Base-by-base conservation (phyloP, 2,329 filamentous ascomycete genomes). In the Monosporascus sp. region DNA sequence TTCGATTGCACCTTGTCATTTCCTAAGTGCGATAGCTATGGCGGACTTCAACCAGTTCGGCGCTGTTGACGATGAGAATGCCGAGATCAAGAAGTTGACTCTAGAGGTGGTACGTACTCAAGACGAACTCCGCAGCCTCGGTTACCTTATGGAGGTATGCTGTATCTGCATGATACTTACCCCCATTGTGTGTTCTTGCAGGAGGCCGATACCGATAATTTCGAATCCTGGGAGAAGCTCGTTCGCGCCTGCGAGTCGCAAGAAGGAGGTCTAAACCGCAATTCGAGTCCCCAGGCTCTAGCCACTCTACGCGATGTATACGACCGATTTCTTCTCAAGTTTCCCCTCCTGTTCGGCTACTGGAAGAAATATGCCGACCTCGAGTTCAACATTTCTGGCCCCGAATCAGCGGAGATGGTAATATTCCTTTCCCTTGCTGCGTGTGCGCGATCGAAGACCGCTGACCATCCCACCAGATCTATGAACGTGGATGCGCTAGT, bases 291-390 rank as follows among this genome's bases (percentile, higher is more conserved):
- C 1, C 89, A 95, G 67, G 90, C 94, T 27, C 91, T 99, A 63
- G 86, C 90, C 20, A 87, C 90, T 11, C 87, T 91, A 52, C 88
- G 94, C 72, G 85, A 89, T 70, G 84, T 89, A 57, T 97, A 96
- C 76, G 92, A 99, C 70, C 85, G 88, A 48, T 95, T 99, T 67
- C 86, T 99, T 22, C 83, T 89, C 56, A 97, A 96, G 68, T 99
- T 97, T 60, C 94, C 94, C 3, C 81, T 97, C 11, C 83, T 97
- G 39, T 99, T 97, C 66, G 94, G 93, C 50, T 99, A 97, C 76
- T 99, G 94, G 94, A 97, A 97, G 77, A 97, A 97, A 71, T 99
- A 97, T 79, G 94, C 94, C 66, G 93, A 97, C 66, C 80, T 96
- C 59, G 94, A 99, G 68, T 99, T 99, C 74, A 91, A 91, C 49